Evolutionary conservation across 805 yeast species (phyloP), one percentile per base, ranked within the genome.

Genomic region (Wickerhamomyces alni): DNA sequence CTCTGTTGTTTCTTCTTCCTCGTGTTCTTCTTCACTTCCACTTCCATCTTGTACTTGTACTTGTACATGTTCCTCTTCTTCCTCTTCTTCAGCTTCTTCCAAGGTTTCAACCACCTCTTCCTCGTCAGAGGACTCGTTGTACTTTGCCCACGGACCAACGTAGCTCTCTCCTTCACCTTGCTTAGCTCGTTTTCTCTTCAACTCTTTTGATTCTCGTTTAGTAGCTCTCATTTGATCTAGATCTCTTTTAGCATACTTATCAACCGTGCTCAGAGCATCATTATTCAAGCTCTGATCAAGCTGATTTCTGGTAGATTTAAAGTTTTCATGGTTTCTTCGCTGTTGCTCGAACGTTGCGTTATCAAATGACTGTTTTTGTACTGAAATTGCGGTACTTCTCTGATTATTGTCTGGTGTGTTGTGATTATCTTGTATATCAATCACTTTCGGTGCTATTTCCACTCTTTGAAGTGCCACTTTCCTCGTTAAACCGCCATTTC

Each of bases 141-240:
- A 75, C 25, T 63, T 61, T 1, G 83, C 84, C 87, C 88, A 80
- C 0, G 87, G 84, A 0, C 86, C 87, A 34, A 57, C 49, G 44
- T 69, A 78, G 9, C 9, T 9, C 2, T 69, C 69, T 24, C 59
- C 52, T 13, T 65, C 69, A 0, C 75, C 75, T 44, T 63, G 67
- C 18, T 50, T 51, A 37, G 54, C 52, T 38, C 74, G 54, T 41
- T 59, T 63, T 34, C 48, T 59, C 42, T 65, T 72, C 17, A 61
- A 37, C n/a, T 45, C 48, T 39, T 50, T 59, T 0, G 67, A 58
- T 5, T 58, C 55, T 5, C 48, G 43, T 39, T 62, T 67, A 2
- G 55, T 38, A 2, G 58, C 40, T 26, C 52, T 44, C 8, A 54
- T 26, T 16, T 57, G 55, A 11, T 51, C 41, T 6, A 49, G 37